Evolutionary conservation across 768 basidiomycete genomes (phyloP), one percentile per base, ranked within the genome.

Genomic region (Hebeloma cylindrosporum): DNA sequence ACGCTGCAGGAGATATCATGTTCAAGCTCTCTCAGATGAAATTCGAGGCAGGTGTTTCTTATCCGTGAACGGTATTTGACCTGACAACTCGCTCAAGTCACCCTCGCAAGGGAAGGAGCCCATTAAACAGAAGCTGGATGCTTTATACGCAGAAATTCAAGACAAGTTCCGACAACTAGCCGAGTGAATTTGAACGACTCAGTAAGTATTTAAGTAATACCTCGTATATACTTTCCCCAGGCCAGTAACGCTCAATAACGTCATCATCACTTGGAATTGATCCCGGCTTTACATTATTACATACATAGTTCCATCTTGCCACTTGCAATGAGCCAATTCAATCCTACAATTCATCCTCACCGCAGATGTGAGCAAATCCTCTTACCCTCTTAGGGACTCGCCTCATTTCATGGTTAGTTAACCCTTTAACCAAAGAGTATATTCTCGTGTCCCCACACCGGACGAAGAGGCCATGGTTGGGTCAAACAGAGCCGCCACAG

Each of bases 1-100:
- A 97, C 53, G 74, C 83, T 10, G 79, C 91, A 3, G 70, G 78
- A 39, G 96, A 99, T 59, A 68, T 96, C 49, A 88, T 93, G 80
- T 98, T 86, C 75, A 92, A 93, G 66, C 81, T 99, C n/a, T 95
- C 93, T 34, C 94, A 98, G 67, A 94, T 95, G 93, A 98, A 97
- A 66, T 97, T 96, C 61, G 93, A 96, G 83, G 93, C 92, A 57
- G 37, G 80, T 22, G 20, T 37, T 34, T 32, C 33, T 10, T 37
- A 25, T 14, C 29, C 40, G 17, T 7, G 9, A 27, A 11, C 32
- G 20, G 36, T 30, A 5, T 37, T 35, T 26, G 9, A 30, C 54
- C 9, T 22, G 36, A 34, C 35, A 47, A 41, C 43, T 34, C 23
- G 23, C 22, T 57, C 14, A 58, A 94, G 89, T 88, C 87, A 17